Base-by-base conservation (phyloP, 176 grass and related monocot genomes). In the Pharus latifolius region DNA sequence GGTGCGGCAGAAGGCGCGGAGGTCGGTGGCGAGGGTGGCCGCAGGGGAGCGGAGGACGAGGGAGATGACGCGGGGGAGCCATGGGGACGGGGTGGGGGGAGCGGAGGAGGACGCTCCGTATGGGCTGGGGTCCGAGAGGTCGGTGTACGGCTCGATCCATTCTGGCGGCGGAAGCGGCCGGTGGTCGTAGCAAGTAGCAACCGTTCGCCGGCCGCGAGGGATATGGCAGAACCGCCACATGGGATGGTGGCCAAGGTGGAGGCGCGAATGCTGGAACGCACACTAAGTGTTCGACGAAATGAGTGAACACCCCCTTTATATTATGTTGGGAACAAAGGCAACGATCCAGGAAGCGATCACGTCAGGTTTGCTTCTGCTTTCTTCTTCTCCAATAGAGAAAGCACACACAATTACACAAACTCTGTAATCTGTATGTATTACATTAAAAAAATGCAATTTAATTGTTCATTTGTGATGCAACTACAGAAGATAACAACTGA, bases 11-110 rank as follows among this genome's bases (percentile, higher is more conserved):
- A 92, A 96, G 77, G 82, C 74, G 40, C 73, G 67, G 11, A 96
- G 92, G 60, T 92, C 67, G 73, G 79, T 63, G 35, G 84, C 73
- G 23, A 96, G 77, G 34, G 83, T 73, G n/a, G 65, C 44, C 0
- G 73, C 65, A 2, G 70, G 77, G 10, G 92, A 87, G 43, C 78
- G 67, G 48, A 96, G 80, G 72, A 97, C 69, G 31, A 92, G 70
- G 70, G 80, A 72, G 62, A 92, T 71, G 30, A 97, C 76, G 22
- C 83, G 88, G 42, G 80, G 24, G 49, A 96, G 85, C 88, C 88
- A 92, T 4, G 93, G 92, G 11, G 88, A 92, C 28, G 85, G 73
- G 59, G 62, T 67, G 28, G 67, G 69, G 47, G 79, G 43, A 9
- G 46, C n/a, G 1, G 69, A 49, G 6, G 62, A 57, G 18, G 51